phyloP scores from a whole-genome alignment of 306 rosid species.

The Argentina anserina region DNA sequence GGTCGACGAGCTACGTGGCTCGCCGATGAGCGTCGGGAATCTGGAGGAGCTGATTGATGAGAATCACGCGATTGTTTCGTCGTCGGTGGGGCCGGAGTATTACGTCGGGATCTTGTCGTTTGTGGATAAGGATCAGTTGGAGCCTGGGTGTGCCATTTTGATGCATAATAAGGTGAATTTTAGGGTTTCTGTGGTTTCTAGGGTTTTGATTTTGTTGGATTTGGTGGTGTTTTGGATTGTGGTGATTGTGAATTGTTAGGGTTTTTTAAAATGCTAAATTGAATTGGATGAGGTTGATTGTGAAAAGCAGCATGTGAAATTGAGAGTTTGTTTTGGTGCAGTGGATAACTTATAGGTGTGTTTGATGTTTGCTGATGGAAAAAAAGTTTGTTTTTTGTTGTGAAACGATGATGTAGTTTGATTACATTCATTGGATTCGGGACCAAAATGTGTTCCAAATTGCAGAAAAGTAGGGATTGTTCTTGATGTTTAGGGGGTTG shows the following conservation, averaged over 20 bases:
- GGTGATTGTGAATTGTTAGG: neutral
- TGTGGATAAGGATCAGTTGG: constrained; percentile 94
- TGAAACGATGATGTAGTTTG: neutral
- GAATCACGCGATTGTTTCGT: constrained; percentile 94
- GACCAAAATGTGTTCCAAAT: neutral
- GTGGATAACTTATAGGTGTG: neutral
- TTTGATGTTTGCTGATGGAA: neutral
- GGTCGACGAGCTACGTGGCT: constrained; percentile 93
- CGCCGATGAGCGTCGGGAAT: constrained; percentile 97
- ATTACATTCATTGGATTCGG: neutral
- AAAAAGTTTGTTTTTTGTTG: neutral
- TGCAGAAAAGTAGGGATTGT: neutral
- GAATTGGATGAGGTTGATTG: neutral
- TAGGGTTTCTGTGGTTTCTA: too few species aligned
- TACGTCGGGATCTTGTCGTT: constrained; percentile 89
- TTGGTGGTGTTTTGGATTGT: neutral
- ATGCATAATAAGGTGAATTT: constrained; percentile 86
- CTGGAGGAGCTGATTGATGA: constrained; percentile 91
- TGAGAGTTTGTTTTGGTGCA: neutral
- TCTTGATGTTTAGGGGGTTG: neutral
- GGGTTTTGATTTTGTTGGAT: constrained; percentile 7
- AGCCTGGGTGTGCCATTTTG: constrained; percentile 95
- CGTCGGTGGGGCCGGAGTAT: constrained; percentile 95
- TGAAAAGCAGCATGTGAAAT: neutral
- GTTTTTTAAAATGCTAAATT: neutral